Conservation (phyloP, 768 basidiomycete species). For the Phylloporus rhodoxanthus region DNA sequence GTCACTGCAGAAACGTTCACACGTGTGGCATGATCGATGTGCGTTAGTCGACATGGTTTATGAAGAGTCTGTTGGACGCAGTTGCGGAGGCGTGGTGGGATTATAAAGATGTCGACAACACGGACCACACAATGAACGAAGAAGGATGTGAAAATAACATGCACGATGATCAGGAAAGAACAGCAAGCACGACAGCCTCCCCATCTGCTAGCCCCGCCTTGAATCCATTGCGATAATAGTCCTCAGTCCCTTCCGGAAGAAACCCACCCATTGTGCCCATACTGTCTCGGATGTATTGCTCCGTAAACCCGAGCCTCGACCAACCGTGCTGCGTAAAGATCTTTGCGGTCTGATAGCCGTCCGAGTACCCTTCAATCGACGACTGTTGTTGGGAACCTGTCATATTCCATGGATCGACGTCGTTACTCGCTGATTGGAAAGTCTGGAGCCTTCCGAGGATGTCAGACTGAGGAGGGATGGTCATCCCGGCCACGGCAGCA, state of each 20-base stretch:
- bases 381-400: slow-evolving; percentile 8
- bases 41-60: too few relatives aligned
- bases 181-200: slow-evolving; percentile 10
- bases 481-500: slow-evolving; percentile 11
- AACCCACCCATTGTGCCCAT: slow-evolving; percentile 16
- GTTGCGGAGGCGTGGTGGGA: too few relatives aligned
- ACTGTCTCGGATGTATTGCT: slow-evolving; percentile 54
- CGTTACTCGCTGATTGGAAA: background rate
- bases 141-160: too few relatives aligned
- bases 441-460: slow-evolving; percentile 9
- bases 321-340: slow-evolving; percentile 45
- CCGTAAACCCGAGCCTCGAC: slow-evolving; percentile 54
- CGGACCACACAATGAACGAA: background rate
- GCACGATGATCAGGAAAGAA: slow-evolving; percentile 1
- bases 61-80: too few relatives aligned
- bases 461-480: slow-evolving; percentile 9
- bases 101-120: too few relatives aligned
- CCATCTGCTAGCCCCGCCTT: slow-evolving; percentile 12
- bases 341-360: slow-evolving; percentile 53
- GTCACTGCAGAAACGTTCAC: too few relatives aligned
- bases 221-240: slow-evolving; percentile 12
- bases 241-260: slow-evolving; percentile 7
- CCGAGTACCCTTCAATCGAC: slow-evolving; percentile 44
- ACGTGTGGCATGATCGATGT: too few relatives aligned
- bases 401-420: slow-evolving; percentile 3